These are phyloP conservation scores for Penicilliopsis zonata DNA, from an alignment of 495 filamentous ascomycete species.

Conservation along the genomic window DNA sequence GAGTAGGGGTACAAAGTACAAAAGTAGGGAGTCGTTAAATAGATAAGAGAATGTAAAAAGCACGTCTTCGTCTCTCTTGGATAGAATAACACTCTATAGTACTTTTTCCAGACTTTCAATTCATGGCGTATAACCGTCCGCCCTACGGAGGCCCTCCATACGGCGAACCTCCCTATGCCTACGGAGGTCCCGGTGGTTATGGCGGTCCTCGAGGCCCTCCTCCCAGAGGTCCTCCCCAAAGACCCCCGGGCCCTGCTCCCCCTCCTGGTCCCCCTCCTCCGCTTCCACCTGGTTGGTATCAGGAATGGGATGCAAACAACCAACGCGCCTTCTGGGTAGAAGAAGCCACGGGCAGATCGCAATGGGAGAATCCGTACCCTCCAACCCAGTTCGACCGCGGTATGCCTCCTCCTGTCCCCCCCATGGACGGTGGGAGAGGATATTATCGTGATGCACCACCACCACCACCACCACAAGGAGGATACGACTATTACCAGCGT, in stretches of 20 bases:
- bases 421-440: too few relatives aligned
- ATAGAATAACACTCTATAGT: too few relatives aligned
- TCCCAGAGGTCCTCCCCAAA: constrained; percentile 5
- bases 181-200: constrained; percentile 3
- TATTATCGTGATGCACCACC: not conserved
- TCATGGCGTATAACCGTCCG: too few relatives aligned
- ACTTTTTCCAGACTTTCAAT: too few relatives aligned
- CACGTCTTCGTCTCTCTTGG: too few relatives aligned
- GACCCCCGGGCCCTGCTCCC: constrained; percentile 6
- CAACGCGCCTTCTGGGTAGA: constrained; percentile 52
- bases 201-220: constrained; percentile 5
- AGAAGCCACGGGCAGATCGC: constrained; percentile 42
- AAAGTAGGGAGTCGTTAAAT: too few relatives aligned
- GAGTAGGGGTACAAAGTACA: too few relatives aligned
- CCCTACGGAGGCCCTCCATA: constrained; percentile 7
- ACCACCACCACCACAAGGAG: not conserved
- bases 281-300: constrained; percentile 45
- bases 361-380: constrained; percentile 35
- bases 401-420: not conserved
- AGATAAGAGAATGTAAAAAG: too few relatives aligned
- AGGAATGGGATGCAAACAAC: constrained; percentile 43
- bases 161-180: constrained; percentile 8
- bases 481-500: not conserved
- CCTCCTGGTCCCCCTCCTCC: constrained; percentile 32
- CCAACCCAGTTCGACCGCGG: too few relatives aligned